A percentile compares a stretch with the other conserved stretches of the same genome.
phyloP scores from a whole-genome alignment of 208 protist species.

The Wallacemonas sp. region DNA sequence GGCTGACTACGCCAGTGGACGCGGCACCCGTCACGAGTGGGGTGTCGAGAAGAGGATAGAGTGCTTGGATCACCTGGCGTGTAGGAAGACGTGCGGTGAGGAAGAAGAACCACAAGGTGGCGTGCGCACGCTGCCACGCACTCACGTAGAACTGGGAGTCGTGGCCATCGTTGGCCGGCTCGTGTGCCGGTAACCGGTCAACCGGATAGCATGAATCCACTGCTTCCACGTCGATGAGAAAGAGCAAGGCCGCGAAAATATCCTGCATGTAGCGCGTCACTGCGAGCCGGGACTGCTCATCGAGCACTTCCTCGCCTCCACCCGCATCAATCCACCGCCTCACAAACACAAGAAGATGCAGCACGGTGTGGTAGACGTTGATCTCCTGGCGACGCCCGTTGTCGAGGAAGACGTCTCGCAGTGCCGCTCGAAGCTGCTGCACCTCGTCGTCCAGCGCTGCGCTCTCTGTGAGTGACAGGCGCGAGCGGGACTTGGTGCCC shows the following conservation, averaged over 20 bases:
- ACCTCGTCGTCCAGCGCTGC: slow-evolving; percentile 31
- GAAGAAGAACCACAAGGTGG: slow-evolving; percentile 50
- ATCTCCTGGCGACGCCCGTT: slow-evolving; percentile 57
- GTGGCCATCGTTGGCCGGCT: not conserved
- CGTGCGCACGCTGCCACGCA: slow-evolving; percentile 38
- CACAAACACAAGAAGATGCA: slow-evolving; percentile 14
- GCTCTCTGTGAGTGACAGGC: slow-evolving; percentile 14
- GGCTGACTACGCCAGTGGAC: no score
- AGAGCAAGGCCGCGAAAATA: slow-evolving; percentile 26
- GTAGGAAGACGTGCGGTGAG: slow-evolving; percentile 40
- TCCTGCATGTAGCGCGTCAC: slow-evolving; percentile 23
- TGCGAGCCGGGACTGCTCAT: not conserved
- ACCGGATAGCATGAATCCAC: not conserved
- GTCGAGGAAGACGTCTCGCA: slow-evolving; percentile 48
- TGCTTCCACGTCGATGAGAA: slow-evolving; percentile 13
- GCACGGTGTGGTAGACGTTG: slow-evolving; percentile 33
- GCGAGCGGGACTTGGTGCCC: no score
- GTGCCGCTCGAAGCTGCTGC: slow-evolving; percentile 32
- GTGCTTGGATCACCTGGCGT: slow-evolving; percentile 39
- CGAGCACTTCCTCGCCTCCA: not conserved
- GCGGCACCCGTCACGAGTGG: not conserved
- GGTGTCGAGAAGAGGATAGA: slow-evolving; percentile 74
- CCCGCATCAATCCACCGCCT: slow-evolving; percentile 2
- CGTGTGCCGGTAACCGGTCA: slow-evolving; percentile 11
- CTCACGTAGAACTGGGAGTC: slow-evolving; percentile 64